These are phyloP conservation scores for Russula olivacea DNA, from an alignment of 768 basidiomycete species.

Conservation along the genomic window DNA sequence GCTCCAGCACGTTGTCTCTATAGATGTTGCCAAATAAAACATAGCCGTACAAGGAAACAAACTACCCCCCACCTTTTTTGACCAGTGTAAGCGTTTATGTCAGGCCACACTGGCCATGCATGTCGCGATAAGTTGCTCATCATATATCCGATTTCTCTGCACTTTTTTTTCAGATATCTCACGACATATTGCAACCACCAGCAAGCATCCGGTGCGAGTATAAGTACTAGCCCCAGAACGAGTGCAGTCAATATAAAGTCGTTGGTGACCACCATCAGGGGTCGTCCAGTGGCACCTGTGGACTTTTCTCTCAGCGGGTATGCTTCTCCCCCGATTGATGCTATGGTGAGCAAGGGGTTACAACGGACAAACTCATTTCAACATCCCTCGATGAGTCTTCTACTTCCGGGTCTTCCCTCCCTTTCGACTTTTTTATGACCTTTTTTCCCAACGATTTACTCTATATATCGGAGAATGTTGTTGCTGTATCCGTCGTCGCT, in stretches of 20 bases:
- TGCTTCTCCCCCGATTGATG: background rate
- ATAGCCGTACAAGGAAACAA: slow-evolving; percentile 47
- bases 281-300: background rate
- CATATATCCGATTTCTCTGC: background rate
- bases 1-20: slow-evolving; percentile 37
- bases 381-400: background rate
- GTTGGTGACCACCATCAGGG: background rate
- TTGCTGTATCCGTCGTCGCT: no score
- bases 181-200: background rate
- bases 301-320: background rate
- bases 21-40: slow-evolving; percentile 48
- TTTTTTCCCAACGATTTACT: background rate
- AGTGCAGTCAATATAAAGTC: background rate
- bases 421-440: background rate
- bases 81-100: slow-evolving; percentile 38
- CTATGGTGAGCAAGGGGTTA: background rate
- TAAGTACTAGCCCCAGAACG: background rate
- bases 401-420: background rate
- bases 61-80: slow-evolving; percentile 40
- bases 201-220: background rate
- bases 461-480: no score
- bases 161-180: background rate
- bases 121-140: background rate
- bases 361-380: background rate
- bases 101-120: background rate